Percentiles rank a stretch among this genome's conserved stretches.
Conservation (phyloP, 2,329 filamentous ascomycete genomes). For the Colletotrichum musae region DNA sequence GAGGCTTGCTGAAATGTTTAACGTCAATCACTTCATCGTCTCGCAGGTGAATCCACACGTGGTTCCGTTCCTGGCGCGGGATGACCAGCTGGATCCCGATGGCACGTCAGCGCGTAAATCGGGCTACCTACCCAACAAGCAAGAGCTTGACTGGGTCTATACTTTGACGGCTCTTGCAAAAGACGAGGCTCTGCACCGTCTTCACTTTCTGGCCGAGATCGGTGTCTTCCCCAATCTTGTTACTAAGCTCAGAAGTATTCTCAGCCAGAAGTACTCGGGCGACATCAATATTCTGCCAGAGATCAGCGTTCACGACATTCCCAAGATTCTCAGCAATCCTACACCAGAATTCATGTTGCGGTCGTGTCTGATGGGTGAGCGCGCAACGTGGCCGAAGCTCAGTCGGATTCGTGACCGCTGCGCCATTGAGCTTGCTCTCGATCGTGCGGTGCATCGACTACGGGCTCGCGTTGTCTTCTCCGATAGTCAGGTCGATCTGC, state of each 20-base stretch:
- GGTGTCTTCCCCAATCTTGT: slow-evolving; percentile 85
- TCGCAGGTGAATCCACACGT: slow-evolving; percentile 97
- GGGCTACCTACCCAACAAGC: slow-evolving; percentile 47
- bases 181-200: slow-evolving; percentile 83
- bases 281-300: slow-evolving; percentile 95
- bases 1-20: slow-evolving; percentile 93
- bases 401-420: slow-evolving; percentile 88
- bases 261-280: slow-evolving; percentile 92
- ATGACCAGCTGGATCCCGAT: slow-evolving; percentile 70
- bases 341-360: slow-evolving; percentile 88
- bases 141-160: slow-evolving; percentile 72
- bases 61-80: slow-evolving; percentile 84
- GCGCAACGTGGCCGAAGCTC: slow-evolving; percentile 92
- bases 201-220: slow-evolving; percentile 85
- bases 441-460: slow-evolving; percentile 79
- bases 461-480: slow-evolving; percentile 79
- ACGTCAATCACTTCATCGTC: slow-evolving; percentile 98
- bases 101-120: slow-evolving; percentile 44
- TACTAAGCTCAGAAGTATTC: slow-evolving; percentile 83
- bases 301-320: slow-evolving; percentile 80
- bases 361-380: slow-evolving; percentile 82
- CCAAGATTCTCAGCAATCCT: slow-evolving; percentile 85
- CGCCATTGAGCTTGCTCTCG: slow-evolving; percentile 88
- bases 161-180: slow-evolving; percentile 81
- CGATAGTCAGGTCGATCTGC: slow-evolving; percentile 73